A percentile compares a stretch with the other conserved stretches of the same genome.
These are phyloP conservation scores for Digitaria exilis DNA, from an alignment of 202 grass and related monocot genomes.

Conservation along the genomic window DNA sequence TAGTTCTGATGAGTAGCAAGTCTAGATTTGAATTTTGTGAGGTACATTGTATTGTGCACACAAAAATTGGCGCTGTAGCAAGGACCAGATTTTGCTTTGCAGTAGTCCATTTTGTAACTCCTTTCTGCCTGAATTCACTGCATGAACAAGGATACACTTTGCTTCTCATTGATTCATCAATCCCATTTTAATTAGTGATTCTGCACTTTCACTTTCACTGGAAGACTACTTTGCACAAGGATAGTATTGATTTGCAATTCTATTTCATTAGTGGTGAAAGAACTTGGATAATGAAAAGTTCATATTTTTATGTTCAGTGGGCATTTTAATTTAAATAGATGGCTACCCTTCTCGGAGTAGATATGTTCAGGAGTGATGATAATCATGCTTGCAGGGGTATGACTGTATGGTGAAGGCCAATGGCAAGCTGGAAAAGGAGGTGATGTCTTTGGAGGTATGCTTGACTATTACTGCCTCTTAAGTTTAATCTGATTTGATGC, in stretches of 20 bases:
- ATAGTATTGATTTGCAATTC: background rate
- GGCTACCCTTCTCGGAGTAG: background rate
- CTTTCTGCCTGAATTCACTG: background rate
- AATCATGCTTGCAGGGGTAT: conserved; percentile 53
- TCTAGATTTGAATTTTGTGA: conserved; percentile 12
- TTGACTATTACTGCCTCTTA: background rate
- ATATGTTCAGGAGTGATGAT: background rate
- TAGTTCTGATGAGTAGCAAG: background rate
- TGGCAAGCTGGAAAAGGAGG: conserved; percentile 51
- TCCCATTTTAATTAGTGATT: background rate
- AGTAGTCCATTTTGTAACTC: background rate
- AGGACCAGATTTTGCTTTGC: background rate
- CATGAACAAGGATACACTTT: conserved; percentile 2
- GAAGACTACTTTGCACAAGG: background rate
- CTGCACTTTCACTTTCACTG: background rate
- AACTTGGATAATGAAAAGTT: conserved; percentile 10
- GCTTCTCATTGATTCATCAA: background rate
- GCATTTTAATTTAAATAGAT: background rate
- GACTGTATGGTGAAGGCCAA: conserved; percentile 44
- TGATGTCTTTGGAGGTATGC: conserved; percentile 55
- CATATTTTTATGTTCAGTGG: background rate
- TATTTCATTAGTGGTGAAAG: background rate
- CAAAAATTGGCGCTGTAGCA: background rate
- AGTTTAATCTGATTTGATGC: background rate
- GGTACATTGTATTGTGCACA: background rate